Conservation (phyloP, 2,329 filamentous ascomycete species). For the Arthrobotrys entomopaga region DNA sequence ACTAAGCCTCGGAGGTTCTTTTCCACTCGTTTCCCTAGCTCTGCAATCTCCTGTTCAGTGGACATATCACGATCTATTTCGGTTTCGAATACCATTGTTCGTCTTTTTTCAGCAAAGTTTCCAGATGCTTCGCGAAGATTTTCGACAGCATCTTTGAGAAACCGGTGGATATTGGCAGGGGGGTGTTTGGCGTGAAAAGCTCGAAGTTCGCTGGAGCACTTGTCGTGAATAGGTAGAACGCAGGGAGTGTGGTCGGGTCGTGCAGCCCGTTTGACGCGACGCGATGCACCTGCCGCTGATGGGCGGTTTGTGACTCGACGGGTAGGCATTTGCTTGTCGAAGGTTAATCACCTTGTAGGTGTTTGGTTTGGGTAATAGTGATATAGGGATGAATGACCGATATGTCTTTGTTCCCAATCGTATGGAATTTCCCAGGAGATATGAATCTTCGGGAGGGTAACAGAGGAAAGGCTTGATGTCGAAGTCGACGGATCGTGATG, state of each 20-base stretch:
- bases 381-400: neutral
- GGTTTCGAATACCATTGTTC: slow-evolving; percentile 24
- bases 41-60: slow-evolving; percentile 29
- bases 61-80: slow-evolving; percentile 29
- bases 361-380: too few species aligned
- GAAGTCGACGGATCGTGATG: too few species aligned
- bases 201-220: slow-evolving; percentile 31
- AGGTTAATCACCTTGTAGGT: too few species aligned
- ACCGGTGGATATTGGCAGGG: slow-evolving; percentile 17
- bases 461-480: too few species aligned
- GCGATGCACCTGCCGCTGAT: slow-evolving; percentile 1
- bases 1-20: slow-evolving; percentile 43
- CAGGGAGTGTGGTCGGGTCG: slow-evolving; percentile 26
- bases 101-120: slow-evolving; percentile 37
- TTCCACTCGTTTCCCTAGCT: slow-evolving; percentile 44
- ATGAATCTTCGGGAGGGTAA: too few species aligned
- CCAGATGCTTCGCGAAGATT: slow-evolving; percentile 31
- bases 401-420: neutral
- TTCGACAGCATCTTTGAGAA: slow-evolving; percentile 40
- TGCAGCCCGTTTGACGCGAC: slow-evolving; percentile 26
- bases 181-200: slow-evolving; percentile 49
- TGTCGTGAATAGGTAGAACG: slow-evolving; percentile 40
- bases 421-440: too few species aligned
- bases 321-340: slow-evolving; percentile 15
- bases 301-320: slow-evolving; percentile 17